phyloP scores from a whole-genome alignment of 352 stramenopile species.

The Pythium grandisporangium region DNA sequence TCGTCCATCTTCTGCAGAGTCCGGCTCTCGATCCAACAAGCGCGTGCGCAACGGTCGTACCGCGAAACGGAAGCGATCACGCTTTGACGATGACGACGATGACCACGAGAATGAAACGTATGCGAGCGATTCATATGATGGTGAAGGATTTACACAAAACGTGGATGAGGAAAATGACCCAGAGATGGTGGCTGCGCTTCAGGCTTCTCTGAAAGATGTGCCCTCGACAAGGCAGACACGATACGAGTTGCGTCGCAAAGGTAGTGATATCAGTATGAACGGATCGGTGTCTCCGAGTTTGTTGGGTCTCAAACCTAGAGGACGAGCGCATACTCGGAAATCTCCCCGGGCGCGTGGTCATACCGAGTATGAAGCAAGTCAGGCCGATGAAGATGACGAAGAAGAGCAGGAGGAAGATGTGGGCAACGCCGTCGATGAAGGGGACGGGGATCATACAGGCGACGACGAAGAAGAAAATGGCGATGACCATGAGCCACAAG shows the following conservation, averaged over 20 bases:
- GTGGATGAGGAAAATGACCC: background rate
- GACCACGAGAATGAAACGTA: background rate
- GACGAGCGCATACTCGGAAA: background rate
- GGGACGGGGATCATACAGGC: conserved; percentile 10
- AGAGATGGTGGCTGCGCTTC: background rate
- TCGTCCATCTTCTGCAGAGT: background rate
- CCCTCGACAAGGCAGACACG: background rate
- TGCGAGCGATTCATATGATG: background rate
- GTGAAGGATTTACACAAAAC: background rate
- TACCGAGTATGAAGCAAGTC: background rate
- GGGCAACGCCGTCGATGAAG: conserved; percentile 2
- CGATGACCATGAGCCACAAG: conserved; percentile 15
- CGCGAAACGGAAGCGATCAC: background rate
- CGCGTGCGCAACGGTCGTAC: conserved; percentile 2
- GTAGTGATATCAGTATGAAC: background rate
- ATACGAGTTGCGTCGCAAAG: background rate
- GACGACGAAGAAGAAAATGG: conserved; percentile 16
- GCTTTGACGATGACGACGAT: conserved; percentile 15
- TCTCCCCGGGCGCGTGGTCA: conserved; percentile 5
- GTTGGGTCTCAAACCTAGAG: background rate
- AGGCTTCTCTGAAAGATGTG: background rate
- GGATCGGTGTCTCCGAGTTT: background rate
- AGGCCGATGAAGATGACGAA: conserved; percentile 11
- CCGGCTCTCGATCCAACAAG: conserved; percentile 6
- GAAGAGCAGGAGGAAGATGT: conserved; percentile 10